phyloP scores from a whole-genome alignment of 805 yeast species.

The Candida palmyrensis region DNA sequence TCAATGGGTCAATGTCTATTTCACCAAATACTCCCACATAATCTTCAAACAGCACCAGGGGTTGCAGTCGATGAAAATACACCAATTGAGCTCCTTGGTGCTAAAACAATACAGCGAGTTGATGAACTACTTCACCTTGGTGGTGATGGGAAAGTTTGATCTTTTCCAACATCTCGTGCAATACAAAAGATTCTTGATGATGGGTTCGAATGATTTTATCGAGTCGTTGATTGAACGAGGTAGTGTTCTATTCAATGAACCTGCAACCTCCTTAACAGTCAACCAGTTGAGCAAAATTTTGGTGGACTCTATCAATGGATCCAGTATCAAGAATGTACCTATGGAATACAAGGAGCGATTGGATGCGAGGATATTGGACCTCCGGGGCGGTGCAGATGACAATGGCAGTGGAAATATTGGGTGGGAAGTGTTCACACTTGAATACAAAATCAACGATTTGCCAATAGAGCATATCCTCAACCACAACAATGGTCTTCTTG shows the following conservation, averaged over 20 bases:
- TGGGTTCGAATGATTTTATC: constrained; percentile 81
- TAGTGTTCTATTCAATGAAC: constrained; percentile 45
- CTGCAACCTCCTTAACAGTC: constrained; percentile 60
- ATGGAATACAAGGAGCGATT: constrained; percentile 45
- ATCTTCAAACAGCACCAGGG: constrained; percentile 29
- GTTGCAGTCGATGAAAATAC: constrained; percentile 27
- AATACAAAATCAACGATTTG: constrained; percentile 56
- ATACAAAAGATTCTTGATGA: constrained; percentile 60
- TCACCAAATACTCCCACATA: constrained; percentile 25
- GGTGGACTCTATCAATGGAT: constrained; percentile 54
- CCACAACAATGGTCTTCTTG: constrained; percentile 28
- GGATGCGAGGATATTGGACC: constrained; percentile 79
- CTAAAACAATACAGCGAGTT: constrained; percentile 47
- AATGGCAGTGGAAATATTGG: constrained; percentile 52
- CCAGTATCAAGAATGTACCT: constrained; percentile 42
- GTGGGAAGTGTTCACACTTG: constrained; percentile 91
- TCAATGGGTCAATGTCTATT: constrained; percentile 52
- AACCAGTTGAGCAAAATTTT: constrained; percentile 61
- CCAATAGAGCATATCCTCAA: constrained; percentile 42
- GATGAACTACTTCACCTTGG: constrained; percentile 43
- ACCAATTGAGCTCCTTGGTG: constrained; percentile 28
- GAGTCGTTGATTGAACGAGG: constrained; percentile 58
- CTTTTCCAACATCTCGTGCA: constrained; percentile 53
- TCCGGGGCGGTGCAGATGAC: constrained; percentile 47
- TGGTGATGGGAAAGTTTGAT: constrained; percentile 46